Evolutionary conservation across 2,329 filamentous ascomycete genomes (phyloP).

Genomic region (Fusarium sp.): DNA sequence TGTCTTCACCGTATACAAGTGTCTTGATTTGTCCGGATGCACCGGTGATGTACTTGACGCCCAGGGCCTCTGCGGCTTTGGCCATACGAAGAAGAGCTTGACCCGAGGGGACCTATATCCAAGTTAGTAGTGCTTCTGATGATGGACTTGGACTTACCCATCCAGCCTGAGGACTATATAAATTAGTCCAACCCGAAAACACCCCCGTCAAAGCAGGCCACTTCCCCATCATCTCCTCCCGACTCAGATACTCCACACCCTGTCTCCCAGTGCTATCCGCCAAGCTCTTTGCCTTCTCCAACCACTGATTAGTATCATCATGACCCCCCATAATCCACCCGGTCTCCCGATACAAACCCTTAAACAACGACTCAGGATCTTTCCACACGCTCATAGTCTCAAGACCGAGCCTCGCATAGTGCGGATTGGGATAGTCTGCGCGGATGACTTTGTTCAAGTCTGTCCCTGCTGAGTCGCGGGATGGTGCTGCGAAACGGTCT

Average conservation of each 20-base stretch:
- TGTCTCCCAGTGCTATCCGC: slow-evolving; percentile 41
- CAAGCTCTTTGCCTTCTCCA: slow-evolving; percentile 44
- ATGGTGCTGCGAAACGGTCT: slow-evolving; percentile 57
- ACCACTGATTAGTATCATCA: slow-evolving; percentile 45
- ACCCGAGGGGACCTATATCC: slow-evolving; percentile 34
- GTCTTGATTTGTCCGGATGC: slow-evolving; percentile 38
- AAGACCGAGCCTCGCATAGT: slow-evolving; percentile 62
- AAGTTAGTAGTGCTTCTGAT: background rate
- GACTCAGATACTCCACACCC: slow-evolving; percentile 45
- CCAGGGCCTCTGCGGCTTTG: slow-evolving; percentile 41
- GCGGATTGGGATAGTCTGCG: slow-evolving; percentile 68
- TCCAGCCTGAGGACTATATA: slow-evolving; percentile 45
- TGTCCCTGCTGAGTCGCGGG: slow-evolving; percentile 64
- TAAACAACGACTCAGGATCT: slow-evolving; percentile 45
- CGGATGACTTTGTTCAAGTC: slow-evolving; percentile 73
- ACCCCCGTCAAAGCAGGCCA: slow-evolving; percentile 48
- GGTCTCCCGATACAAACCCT: slow-evolving; percentile 47
- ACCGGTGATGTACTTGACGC: slow-evolving; percentile 48
- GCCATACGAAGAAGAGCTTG: slow-evolving; percentile 51
- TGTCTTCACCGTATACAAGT: slow-evolving; percentile 45
- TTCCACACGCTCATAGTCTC: slow-evolving; percentile 49
- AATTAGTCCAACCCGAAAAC: slow-evolving; percentile 47
- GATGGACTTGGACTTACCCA: slow-evolving; percentile 42
- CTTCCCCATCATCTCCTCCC: slow-evolving; percentile 41
- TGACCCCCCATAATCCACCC: slow-evolving; percentile 50